These are phyloP conservation scores for Pseudomonodictys pantanalensis DNA, from an alignment of 495 filamentous ascomycete species.

Conservation along the genomic window DNA sequence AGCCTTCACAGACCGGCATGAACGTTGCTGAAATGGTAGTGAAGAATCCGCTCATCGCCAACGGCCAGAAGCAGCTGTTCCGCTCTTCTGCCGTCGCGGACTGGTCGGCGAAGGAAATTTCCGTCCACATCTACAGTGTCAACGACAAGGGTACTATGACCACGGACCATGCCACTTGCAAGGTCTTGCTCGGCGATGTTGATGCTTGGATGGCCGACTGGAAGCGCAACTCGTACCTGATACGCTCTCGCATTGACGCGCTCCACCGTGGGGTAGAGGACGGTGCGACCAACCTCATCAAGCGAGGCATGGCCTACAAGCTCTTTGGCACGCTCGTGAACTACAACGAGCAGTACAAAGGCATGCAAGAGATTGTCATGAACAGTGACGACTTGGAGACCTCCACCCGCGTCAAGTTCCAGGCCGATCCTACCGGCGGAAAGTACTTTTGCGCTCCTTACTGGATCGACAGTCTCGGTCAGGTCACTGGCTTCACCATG, in stretches of 20 bases:
- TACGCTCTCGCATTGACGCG: slow-evolving; percentile 49
- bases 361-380: slow-evolving; percentile 74
- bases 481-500: slow-evolving; percentile 66
- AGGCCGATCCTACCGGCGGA: slow-evolving; percentile 8
- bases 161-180: slow-evolving; percentile 51
- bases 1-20: slow-evolving; percentile 2
- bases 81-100: slow-evolving; percentile 30
- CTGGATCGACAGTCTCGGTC: slow-evolving; percentile 33
- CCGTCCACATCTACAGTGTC: slow-evolving; percentile 19
- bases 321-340: slow-evolving; percentile 69
- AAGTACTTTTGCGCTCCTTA: slow-evolving; percentile 19
- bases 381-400: slow-evolving; percentile 70
- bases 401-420: slow-evolving; percentile 57
- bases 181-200: slow-evolving; percentile 42
- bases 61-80: slow-evolving; percentile 49
- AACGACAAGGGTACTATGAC: slow-evolving; percentile 48
- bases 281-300: slow-evolving; percentile 43
- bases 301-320: slow-evolving; percentile 73
- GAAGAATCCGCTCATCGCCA: slow-evolving; percentile 62
- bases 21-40: slow-evolving; percentile 57
- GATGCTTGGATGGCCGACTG: slow-evolving; percentile 44
- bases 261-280: slow-evolving; percentile 40
- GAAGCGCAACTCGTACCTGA: slow-evolving; percentile 47
- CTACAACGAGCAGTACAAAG: slow-evolving; percentile 64
- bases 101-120: slow-evolving; percentile 21